phyloP scores from a whole-genome alignment of 441 rosid genomes.

The Erodium chrysanthum region DNA sequence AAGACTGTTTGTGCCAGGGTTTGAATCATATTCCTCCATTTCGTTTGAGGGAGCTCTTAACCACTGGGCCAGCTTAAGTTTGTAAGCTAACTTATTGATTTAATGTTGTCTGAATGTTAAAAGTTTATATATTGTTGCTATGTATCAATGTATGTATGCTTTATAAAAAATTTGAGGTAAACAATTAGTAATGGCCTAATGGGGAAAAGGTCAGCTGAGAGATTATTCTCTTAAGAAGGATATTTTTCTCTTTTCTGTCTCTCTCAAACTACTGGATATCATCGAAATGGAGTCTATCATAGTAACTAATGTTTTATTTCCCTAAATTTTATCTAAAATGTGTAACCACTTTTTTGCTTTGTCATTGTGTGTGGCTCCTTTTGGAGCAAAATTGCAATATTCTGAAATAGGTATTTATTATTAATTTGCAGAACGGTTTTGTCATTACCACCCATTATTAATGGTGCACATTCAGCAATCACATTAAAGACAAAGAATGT shows the following conservation, averaged over 20 bases:
- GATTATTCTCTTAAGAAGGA: not conserved
- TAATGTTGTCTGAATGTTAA: no score
- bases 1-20: no score
- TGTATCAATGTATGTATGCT: not conserved
- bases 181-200: not conserved
- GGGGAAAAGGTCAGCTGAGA: not conserved
- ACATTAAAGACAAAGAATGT: slow-evolving; percentile 84
- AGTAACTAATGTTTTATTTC: not conserved
- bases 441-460: slow-evolving; percentile 88
- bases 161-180: not conserved
- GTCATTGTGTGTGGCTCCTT: not conserved
- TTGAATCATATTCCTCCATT: no score
- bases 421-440: slow-evolving; percentile 56
- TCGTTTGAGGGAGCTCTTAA: no score
- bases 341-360: not conserved
- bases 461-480: slow-evolving; percentile 92
- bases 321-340: not conserved
- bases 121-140: no score
- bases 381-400: not conserved
- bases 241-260: not conserved
- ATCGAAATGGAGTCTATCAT: not conserved
- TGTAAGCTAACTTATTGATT: no score
- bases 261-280: not conserved
- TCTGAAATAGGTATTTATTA: slow-evolving; percentile 11
- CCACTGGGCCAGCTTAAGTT: no score